A percentile compares a stretch with the other conserved stretches of the same genome.
Evolutionary conservation across 139 green algal species (phyloP).

Genomic region (Chlamydomonas sp.): DNA sequence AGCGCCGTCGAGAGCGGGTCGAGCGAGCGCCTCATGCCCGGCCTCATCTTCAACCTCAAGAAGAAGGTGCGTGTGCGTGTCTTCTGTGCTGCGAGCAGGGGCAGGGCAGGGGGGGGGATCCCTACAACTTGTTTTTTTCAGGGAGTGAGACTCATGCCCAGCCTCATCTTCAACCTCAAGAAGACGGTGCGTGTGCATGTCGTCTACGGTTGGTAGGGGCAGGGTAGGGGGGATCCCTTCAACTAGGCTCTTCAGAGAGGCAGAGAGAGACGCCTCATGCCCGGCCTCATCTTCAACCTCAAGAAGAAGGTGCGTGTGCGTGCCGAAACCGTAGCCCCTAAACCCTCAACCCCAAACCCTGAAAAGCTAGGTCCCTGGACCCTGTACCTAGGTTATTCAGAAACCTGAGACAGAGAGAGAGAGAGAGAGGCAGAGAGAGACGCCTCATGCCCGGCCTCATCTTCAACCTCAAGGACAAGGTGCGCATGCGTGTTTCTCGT

Average conservation of each 20-base stretch:
- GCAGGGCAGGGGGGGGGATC: neutral
- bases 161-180: slow-evolving; percentile 97
- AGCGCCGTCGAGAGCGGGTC: slow-evolving; percentile 6
- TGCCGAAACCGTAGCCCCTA: slow-evolving; percentile 5
- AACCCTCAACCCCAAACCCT: no score
- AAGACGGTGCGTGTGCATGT: no score
- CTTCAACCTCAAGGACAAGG: no score
- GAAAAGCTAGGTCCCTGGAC: no score
- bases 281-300: slow-evolving; percentile 96
- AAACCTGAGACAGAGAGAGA: no score
- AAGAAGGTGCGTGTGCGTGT: slow-evolving; percentile 59
- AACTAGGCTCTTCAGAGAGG: no score
- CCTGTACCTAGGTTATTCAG: no score
- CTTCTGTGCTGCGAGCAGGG: neutral
- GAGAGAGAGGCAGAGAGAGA: slow-evolving; percentile 2
- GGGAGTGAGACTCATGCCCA: slow-evolving; percentile 83
- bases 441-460: no score
- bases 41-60: slow-evolving; percentile 97
- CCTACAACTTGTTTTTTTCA: no score
- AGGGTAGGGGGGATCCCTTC: no score
- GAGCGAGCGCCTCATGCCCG: slow-evolving; percentile 68
- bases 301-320: slow-evolving; percentile 70
- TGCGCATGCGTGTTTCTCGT: no score
- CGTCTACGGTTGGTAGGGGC: no score
- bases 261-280: slow-evolving; percentile 74